Base-by-base conservation (phyloP, 768 basidiomycete species). In the Suillus ampliporus region DNA sequence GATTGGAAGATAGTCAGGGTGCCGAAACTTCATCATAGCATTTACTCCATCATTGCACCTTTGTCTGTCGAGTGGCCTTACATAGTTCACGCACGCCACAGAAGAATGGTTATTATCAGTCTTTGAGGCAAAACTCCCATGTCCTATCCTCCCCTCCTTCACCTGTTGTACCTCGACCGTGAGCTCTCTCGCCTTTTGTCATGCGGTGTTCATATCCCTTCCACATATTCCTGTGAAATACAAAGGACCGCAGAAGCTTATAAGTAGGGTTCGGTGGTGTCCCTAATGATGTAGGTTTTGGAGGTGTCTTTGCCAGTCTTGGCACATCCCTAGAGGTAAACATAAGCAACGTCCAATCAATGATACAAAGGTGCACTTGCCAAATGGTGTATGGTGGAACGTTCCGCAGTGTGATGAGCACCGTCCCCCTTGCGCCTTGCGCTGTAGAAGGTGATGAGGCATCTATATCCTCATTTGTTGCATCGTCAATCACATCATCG, bases 171-270 rank as follows among this genome's bases (percentile, higher is more conserved):
- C 84, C 86, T 44, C 78, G 84, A 34, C 86, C 89, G 71, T 84
- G 84, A 0, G 74, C 91, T 72, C 85, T 82, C 78, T 85, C 93
- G 6, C 96, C 96, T 70, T 95, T 91, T 4, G 97, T 97, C 88
- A 97, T 91, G n/a, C 93, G 81, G 73, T 99, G 97, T 68, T 89
- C 89, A 69, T 98, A 99, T 1, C 93, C 94, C 53, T 84, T 85
- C 87, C 94, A 99, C 0, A 78, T 65, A 11, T 74, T 73, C 46
- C 91, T 81, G 46, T 86, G 79, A 71, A 99, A 98, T 19, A 74
- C 79, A 74, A 96, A 98, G 1, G 94, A 96, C 34, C 92, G 85
- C 19, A 94, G 73, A 13, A 90, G 81, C 2, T 74, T 82, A 72
- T 90, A 99, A 6, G 74, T 78, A 6, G 92, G 91, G 71, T 89